Conservation (phyloP, 495 filamentous ascomycete species). For the Neurospora tetraspora region DNA sequence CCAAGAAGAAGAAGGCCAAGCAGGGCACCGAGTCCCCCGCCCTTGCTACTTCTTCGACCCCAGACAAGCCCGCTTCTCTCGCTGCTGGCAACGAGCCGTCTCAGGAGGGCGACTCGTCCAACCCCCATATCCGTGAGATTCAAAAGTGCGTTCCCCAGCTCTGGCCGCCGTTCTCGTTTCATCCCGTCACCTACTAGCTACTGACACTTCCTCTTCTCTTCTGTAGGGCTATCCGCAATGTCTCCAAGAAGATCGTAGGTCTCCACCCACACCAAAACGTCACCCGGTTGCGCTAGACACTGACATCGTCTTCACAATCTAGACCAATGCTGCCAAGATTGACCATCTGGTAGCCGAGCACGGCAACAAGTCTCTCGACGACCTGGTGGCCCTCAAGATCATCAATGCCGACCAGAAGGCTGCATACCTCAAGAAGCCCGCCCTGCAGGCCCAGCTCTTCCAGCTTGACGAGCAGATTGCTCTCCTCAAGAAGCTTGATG, state of each 20-base stretch:
- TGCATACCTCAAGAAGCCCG: constrained; percentile 82
- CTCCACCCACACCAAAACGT: neutral
- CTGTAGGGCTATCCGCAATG: constrained; percentile 68
- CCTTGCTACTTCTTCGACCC: constrained; percentile 27
- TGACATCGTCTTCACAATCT: constrained; percentile 10
- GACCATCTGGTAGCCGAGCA: constrained; percentile 71
- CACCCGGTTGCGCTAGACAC: neutral
- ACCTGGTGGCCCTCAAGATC: constrained; percentile 70
- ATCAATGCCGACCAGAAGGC: constrained; percentile 92
- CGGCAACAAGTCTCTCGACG: constrained; percentile 64
- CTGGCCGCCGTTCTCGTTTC: neutral
- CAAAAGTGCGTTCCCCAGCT: constrained; percentile 54
- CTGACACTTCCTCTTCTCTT: constrained; percentile 17
- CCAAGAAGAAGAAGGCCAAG: constrained; percentile 70
- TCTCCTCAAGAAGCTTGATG: constrained; percentile 73
- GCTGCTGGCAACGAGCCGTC: constrained; percentile 33
- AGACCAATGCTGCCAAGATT: constrained; percentile 71
- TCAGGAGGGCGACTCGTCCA: constrained; percentile 51
- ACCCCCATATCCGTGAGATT: constrained; percentile 70
- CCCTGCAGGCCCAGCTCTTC: constrained; percentile 58
- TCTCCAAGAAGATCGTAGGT: constrained; percentile 81
- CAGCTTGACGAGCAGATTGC: constrained; percentile 78
- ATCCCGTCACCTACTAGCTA: neutral
- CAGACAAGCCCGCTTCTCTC: constrained; percentile 31
- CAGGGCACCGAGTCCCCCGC: constrained; percentile 37